Percentiles rank a stretch among this genome's conserved stretches.
These are phyloP conservation scores for Salix viminalis DNA, from an alignment of 345 rosid species.

Conservation along the genomic window DNA sequence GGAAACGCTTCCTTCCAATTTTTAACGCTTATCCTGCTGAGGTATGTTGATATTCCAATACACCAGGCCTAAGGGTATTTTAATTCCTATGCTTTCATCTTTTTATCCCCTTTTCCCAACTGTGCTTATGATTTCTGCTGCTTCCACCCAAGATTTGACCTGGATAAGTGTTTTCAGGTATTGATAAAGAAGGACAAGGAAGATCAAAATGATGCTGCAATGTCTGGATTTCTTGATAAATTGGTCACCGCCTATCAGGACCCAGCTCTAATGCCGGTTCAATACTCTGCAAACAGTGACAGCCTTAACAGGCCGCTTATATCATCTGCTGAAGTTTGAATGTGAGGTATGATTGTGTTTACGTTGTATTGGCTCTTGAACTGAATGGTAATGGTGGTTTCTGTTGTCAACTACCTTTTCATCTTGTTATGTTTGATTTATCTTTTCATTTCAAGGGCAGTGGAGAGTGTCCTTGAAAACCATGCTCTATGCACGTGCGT, in stretches of 20 bases:
- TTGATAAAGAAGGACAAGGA: slow-evolving; percentile 69
- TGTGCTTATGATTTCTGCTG: not conserved
- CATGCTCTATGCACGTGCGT: not conserved
- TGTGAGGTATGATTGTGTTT: slow-evolving; percentile 21
- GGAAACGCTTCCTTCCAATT: slow-evolving; percentile 85
- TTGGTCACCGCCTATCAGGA: slow-evolving; percentile 70
- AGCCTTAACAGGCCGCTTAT: slow-evolving; percentile 65
- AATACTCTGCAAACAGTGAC: slow-evolving; percentile 39
- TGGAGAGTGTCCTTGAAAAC: not conserved
- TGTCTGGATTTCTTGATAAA: slow-evolving; percentile 52
- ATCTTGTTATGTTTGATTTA: not conserved
- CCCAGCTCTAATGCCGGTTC: slow-evolving; percentile 69
- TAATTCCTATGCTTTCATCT: not conserved
- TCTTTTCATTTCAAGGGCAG: not conserved
- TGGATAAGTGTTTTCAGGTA: slow-evolving; percentile 35
- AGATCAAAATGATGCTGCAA: slow-evolving; percentile 50
- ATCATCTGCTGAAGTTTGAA: slow-evolving; percentile 42
- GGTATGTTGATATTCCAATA: slow-evolving; percentile 34
- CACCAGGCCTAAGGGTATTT: not conserved
- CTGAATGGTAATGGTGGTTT: not conserved
- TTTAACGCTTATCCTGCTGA: slow-evolving; percentile 78
- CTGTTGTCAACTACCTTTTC: slow-evolving; percentile 1
- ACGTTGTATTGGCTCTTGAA: not conserved
- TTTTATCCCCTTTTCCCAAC: not conserved
- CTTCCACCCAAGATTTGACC: slow-evolving; percentile 7